phyloP scores from a whole-genome alignment of 2,329 filamentous ascomycete genomes.

The Diaporthe destruens region DNA sequence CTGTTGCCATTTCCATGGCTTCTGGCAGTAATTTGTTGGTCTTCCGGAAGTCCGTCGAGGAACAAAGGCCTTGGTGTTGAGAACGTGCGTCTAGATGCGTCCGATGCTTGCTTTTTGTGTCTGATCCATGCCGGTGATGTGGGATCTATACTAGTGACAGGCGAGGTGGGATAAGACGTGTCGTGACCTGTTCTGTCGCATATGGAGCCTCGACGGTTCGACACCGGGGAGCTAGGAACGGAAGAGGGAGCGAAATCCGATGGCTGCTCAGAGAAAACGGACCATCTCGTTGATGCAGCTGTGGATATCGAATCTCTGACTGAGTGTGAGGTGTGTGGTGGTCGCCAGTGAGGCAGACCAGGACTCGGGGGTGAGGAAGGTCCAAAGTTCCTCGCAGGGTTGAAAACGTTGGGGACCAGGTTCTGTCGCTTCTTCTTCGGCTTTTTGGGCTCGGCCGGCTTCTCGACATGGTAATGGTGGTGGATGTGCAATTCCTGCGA shows the following conservation, averaged over 20 bases:
- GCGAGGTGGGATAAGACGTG: conserved; percentile 82
- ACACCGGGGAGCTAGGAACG: conserved; percentile 83
- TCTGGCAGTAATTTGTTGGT: conserved; percentile 44
- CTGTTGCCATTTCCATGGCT: background rate
- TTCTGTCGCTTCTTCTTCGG: conserved; percentile 76
- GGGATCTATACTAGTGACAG: conserved; percentile 80
- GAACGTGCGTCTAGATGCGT: conserved; percentile 66
- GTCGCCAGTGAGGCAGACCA: conserved; percentile 50
- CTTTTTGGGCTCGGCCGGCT: conserved; percentile 71
- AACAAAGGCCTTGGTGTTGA: conserved; percentile 50
- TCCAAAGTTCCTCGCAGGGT: conserved; percentile 59
- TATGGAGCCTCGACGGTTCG: conserved; percentile 78
- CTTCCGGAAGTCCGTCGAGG: conserved; percentile 41
- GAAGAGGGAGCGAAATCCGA: conserved; percentile 79
- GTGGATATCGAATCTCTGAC: conserved; percentile 65
- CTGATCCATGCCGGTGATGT: conserved; percentile 70
- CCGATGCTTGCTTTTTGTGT: conserved; percentile 69
- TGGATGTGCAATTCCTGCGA: conserved; percentile 91
- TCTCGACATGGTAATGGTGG: conserved; percentile 87
- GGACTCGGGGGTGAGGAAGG: conserved; percentile 57
- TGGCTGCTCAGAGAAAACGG: conserved; percentile 69
- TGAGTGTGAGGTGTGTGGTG: conserved; percentile 55
- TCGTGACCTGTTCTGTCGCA: conserved; percentile 81
- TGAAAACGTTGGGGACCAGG: conserved; percentile 72
- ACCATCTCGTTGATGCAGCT: conserved; percentile 70